A percentile compares a stretch with the other conserved stretches of the same genome.
Conservation (phyloP, 441 rosid genomes). For the Mallotus repandus region DNA sequence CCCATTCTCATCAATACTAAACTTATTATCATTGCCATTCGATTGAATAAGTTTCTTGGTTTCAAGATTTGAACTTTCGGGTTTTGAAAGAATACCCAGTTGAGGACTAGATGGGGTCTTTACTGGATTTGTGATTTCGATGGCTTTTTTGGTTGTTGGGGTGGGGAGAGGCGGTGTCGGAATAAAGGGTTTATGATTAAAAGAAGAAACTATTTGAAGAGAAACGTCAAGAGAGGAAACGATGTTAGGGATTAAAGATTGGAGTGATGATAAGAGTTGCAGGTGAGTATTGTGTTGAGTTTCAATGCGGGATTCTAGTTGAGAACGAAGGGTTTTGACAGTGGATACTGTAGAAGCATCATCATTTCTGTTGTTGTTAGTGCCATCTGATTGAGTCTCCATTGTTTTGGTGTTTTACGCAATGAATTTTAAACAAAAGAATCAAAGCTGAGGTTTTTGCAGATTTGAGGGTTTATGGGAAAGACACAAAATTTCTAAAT, state of each 20-base stretch:
- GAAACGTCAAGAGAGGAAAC: conserved; percentile 82
- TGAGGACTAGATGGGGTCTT: conserved; percentile 12
- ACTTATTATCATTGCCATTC: conserved; percentile 19
- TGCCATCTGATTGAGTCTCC: conserved; percentile 50
- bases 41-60: conserved; percentile 9
- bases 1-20: conserved; percentile 38
- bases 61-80: conserved; percentile 24
- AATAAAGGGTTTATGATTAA: conserved; percentile 59
- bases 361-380: conserved; percentile 18
- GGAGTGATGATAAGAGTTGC: conserved; percentile 74
- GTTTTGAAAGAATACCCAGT: conserved; percentile 16
- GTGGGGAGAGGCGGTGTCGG: conserved; percentile 71
- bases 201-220: conserved; percentile 65
- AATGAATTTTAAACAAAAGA: not conserved
- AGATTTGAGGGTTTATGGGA: not conserved
- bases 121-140: conserved; percentile 16
- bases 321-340: conserved; percentile 58
- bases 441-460: not conserved
- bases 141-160: conserved; percentile 36
- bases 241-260: conserved; percentile 59
- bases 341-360: conserved; percentile 35
- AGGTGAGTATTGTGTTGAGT: conserved; percentile 61
- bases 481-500: not conserved
- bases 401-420: conserved; percentile 21
- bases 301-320: conserved; percentile 72